A percentile compares a stretch with the other conserved stretches of the same genome.
Conservation (phyloP, 495 filamentous ascomycete genomes). For the Tuber brumale region DNA sequence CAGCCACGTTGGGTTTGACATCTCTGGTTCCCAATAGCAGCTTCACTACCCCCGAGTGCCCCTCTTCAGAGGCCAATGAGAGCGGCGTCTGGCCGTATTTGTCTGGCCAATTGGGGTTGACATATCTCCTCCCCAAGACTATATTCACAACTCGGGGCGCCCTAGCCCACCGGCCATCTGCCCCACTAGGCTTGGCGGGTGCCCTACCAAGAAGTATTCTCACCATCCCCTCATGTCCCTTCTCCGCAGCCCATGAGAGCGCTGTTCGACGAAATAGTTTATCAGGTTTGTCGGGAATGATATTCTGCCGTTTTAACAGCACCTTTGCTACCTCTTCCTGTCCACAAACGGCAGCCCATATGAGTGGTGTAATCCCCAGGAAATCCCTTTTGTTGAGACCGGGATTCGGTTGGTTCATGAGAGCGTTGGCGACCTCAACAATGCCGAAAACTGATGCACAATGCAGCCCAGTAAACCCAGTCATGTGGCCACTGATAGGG, state of each 20-base stretch:
- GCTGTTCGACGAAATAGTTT: background rate
- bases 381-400: background rate
- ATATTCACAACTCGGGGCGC: background rate
- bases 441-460: background rate
- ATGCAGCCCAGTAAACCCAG: background rate
- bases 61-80: background rate
- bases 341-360: background rate
- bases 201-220: background rate
- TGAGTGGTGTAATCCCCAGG: background rate
- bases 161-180: background rate
- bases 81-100: background rate
- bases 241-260: background rate
- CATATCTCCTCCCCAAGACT: background rate
- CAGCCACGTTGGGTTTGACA: background rate
- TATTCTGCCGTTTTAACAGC: background rate
- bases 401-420: background rate
- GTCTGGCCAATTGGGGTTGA: background rate
- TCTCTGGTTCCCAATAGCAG: background rate
- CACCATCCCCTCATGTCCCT: background rate
- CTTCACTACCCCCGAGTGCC: background rate
- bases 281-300: background rate
- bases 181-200: background rate
- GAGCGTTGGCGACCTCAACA: background rate
- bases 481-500: background rate
- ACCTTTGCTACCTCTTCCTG: background rate